Evolutionary conservation across 2,329 filamentous ascomycete genomes (phyloP).

Genomic region (Didymella exigua): DNA sequence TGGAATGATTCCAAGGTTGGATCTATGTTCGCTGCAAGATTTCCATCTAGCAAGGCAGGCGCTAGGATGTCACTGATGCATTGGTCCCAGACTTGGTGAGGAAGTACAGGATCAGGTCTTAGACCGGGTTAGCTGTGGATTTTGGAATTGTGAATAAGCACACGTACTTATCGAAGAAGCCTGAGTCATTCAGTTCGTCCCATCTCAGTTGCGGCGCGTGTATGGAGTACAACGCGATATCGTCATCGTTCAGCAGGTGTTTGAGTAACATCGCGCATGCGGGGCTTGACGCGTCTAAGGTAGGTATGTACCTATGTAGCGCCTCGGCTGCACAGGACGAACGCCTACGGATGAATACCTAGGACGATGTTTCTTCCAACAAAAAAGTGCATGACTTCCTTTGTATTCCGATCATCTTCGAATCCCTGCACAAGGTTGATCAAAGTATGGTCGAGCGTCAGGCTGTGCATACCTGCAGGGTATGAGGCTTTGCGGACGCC

Average conservation of each 20-base stretch:
- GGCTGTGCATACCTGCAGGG: background rate
- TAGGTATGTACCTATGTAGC: no score
- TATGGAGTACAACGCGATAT: background rate
- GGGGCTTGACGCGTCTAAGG: no score
- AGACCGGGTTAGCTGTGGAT: background rate
- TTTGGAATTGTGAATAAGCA: no score
- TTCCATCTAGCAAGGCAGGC: no score
- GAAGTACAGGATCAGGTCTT: slow-evolving; percentile 19
- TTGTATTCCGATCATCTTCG: no score
- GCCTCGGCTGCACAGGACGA: background rate
- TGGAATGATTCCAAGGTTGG: slow-evolving; percentile 5
- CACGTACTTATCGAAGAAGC: slow-evolving; percentile 20
- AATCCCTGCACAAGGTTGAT: no score
- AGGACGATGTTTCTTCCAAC: no score
- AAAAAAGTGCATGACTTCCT: no score
- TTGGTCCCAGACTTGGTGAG: slow-evolving; percentile 22
- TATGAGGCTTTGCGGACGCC: background rate
- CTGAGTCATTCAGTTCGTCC: slow-evolving; percentile 6
- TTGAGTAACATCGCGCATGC: slow-evolving; percentile 27
- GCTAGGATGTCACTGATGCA: slow-evolving; percentile 18
- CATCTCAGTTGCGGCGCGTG: no score
- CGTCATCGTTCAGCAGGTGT: slow-evolving; percentile 31
- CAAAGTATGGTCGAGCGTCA: no score
- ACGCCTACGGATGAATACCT: no score
- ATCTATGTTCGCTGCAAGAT: background rate